Percentiles rank a stretch among this genome's conserved stretches.
Conservation (phyloP, 257 asterid species). For the Solanum stenotomum region DNA sequence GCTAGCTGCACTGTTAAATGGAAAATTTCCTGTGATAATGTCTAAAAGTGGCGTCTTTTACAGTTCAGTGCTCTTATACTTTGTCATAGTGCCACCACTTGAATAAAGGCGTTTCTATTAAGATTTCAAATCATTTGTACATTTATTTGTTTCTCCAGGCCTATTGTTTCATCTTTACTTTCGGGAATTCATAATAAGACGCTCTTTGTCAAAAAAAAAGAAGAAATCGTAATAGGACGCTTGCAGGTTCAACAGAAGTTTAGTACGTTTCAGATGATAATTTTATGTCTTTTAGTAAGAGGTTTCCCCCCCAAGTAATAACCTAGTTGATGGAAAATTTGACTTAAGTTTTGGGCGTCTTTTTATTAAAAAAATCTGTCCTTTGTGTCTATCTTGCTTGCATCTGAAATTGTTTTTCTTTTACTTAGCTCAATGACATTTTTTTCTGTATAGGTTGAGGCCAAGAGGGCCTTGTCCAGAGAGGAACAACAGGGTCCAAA, state of each 20-base stretch:
- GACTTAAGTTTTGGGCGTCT: background rate
- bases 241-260: background rate
- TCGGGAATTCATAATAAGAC: background rate
- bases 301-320: background rate
- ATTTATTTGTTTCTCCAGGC: background rate
- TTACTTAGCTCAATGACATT: background rate
- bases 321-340: background rate
- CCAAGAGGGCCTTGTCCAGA: constrained; percentile 81
- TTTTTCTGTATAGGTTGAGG: constrained; percentile 52
- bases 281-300: background rate
- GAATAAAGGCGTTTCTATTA: background rate
- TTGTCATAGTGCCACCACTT: background rate
- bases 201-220: background rate
- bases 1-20: background rate
- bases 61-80: background rate
- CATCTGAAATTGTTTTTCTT: background rate
- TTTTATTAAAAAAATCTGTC: background rate
- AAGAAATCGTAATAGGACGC: background rate
- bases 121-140: background rate
- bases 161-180: background rate
- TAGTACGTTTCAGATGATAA: background rate
- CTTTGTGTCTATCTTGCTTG: background rate
- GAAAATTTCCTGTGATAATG: background rate
- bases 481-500: constrained; percentile 84
- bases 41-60: background rate